Evolutionary conservation across 257 asterid genomes (phyloP), one percentile per base, ranked within the genome.

Genomic region (Petrea volubilis): DNA sequence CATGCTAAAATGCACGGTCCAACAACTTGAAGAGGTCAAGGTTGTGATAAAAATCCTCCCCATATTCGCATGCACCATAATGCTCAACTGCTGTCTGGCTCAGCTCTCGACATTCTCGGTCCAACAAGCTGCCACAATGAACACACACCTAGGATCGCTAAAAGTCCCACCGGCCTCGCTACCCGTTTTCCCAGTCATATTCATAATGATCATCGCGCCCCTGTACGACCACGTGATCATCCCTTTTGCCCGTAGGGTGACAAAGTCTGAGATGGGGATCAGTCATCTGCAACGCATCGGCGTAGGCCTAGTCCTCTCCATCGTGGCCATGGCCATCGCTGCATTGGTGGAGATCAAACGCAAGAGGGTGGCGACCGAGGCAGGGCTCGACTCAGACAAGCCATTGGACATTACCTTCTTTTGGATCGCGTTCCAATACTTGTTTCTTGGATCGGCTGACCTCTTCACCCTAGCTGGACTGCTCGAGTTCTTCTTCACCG

Each of bases 31-130:
- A 69, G 93, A 91, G 15, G 97, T 91, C 46, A 94, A 94, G 70
- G 58, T 88, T 11, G 97, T 94, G 29, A 36, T 88, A 1, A 89
- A 84, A 79, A 81, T 89, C 64, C 80, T 94, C 33, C 98, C 98
- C 1, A 89, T 89, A n/a, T 94, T 94, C 27, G 95, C 84, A 5
- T 87, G 92, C 88, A 89, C 98, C 12, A 77, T 94, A 64, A 81
- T 94, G 83, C 91, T 94, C 62, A 94, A 89, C 74, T 80, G 92
- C 58, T 94, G 98, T 72, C 88, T 94, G 0, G 97, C 98, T 25
- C 98, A 94, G 53, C 97, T 94, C 55, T 83, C 96, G 55, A 94
- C 98, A 4, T 94, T 89, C 78, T 94, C 98, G 0, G 96, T 93
- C 72, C 94, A 91, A 38, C 98, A 93, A 82, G 97, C 98, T 3